Conservation (phyloP, 2,329 filamentous ascomycete species). For the Ophiocordyceps robertsii region DNA sequence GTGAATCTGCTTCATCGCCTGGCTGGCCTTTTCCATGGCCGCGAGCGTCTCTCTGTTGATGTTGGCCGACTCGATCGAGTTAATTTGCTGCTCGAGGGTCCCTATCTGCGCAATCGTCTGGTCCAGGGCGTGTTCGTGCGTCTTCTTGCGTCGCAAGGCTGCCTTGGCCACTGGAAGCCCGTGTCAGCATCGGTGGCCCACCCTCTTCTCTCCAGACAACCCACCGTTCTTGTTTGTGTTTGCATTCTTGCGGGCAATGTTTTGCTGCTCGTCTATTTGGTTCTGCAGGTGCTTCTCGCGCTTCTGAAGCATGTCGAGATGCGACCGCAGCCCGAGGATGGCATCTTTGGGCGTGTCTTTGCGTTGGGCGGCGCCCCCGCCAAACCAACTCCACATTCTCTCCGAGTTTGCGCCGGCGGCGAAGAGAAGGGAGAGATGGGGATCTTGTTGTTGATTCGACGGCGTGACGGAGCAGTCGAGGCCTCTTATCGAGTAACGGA, state of each 20-base stretch:
- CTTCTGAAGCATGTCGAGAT: conserved; percentile 97
- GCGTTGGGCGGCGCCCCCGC: conserved; percentile 65
- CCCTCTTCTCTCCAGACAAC: conserved; percentile 12
- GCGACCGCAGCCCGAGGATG: conserved; percentile 73
- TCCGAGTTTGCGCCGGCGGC: neutral
- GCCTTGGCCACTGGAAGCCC: conserved; percentile 61
- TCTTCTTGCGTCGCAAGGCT: conserved; percentile 87
- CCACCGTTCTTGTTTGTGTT: conserved; percentile 78
- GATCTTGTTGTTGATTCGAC: neutral
- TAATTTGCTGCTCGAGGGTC: conserved; percentile 90
- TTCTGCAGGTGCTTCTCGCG: conserved; percentile 80
- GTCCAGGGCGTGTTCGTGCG: conserved; percentile 79
- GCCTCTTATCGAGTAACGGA: neutral
- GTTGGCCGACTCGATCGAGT: conserved; percentile 93
- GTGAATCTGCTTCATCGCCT: conserved; percentile 90
- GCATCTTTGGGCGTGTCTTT: conserved; percentile 96
- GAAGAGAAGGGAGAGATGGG: neutral
- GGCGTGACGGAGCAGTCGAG: neutral
- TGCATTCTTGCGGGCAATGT: conserved; percentile 77
- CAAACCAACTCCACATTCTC: conserved; percentile 79
- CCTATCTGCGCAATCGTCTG: conserved; percentile 83
- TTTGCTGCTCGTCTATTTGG: conserved; percentile 88
- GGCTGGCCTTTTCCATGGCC: conserved; percentile 83
- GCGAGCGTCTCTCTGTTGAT: conserved; percentile 95
- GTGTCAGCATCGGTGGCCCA: conserved; percentile 10